Percentiles rank a stretch among this genome's conserved stretches.
phyloP scores from a whole-genome alignment of 176 grass and related monocot species.

The Rhipidocladum racemiflorum region DNA sequence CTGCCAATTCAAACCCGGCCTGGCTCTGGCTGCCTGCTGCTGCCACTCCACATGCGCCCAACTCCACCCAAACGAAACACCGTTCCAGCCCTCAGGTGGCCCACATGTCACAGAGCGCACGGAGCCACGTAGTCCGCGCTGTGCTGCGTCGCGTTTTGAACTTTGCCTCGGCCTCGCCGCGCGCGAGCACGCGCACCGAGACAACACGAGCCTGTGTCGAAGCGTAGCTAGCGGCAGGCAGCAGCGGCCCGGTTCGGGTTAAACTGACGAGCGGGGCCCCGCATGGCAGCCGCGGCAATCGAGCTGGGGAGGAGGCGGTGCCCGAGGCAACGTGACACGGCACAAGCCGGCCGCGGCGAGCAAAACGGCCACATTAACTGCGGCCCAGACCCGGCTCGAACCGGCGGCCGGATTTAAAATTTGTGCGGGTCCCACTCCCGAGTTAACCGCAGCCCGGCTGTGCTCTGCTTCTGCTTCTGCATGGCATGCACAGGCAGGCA shows the following conservation, averaged over 20 bases:
- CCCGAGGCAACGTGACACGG: not conserved
- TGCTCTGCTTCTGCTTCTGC: not conserved
- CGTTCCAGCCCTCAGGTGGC: not conserved
- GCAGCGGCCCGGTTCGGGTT: not conserved
- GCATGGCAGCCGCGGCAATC: not conserved
- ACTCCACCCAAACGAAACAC: not conserved
- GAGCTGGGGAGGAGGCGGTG: not conserved
- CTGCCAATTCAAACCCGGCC: slow-evolving; percentile 41
- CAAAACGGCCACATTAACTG: slow-evolving; percentile 42
- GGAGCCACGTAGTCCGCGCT: not conserved
- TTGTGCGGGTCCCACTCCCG: not conserved
- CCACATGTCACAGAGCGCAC: slow-evolving; percentile 14
- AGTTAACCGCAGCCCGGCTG: not conserved
- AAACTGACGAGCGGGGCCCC: not conserved
- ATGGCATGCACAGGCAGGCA: not conserved
- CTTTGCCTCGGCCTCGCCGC: not conserved
- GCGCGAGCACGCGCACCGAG: slow-evolving; percentile 18
- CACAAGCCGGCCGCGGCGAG: not conserved
- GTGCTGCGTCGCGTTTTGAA: slow-evolving; percentile 28
- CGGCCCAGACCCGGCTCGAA: not conserved
- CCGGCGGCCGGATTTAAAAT: slow-evolving; percentile 12
- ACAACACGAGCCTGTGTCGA: slow-evolving; percentile 27
- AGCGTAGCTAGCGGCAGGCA: not conserved
- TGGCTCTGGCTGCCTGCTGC: not conserved
- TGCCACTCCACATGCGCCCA: slow-evolving; percentile 23